Base-by-base conservation (phyloP, 1,284 basidiomycete genomes). In the Sutorius eximius region DNA sequence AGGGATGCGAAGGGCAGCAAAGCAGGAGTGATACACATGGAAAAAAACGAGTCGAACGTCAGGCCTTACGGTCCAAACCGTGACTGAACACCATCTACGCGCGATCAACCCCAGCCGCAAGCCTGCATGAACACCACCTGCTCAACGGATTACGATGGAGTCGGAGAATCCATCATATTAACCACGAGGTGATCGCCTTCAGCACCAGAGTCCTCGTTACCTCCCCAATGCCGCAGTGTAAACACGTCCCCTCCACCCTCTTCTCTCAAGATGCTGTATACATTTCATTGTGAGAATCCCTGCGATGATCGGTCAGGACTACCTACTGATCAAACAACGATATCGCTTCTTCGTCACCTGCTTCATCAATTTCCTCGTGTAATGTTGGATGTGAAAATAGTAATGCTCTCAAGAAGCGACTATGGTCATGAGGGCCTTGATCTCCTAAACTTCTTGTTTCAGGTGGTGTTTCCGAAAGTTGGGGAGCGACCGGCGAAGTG, bases 221-320 rank as follows among this genome's bases (percentile, higher is more conserved):
- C 62, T 45, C 59, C 58, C 61, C 67, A 79, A 49, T 55, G 69
- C 45, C 80, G 71, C 24, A 69, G 52, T 11, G 60, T 58, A 62
- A 84, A 85, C 16, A 83, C 75, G 66, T 85, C 80, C 1, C 65
- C 68, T 30, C 71, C 63, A 3, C 80, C 78, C 66, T 85, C 82
- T 57, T 74, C 68, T 43, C 75, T 71, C 34, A 83, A 49, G 40
- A 82, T 77, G 56, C 80, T 82, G 42, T 47, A 30, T 45, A 30
- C 18, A 27, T 42, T 45, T 46, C 36, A 6, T 29, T 24, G 51
- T 65, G 43, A 63, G 40, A 50, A 16, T 32, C 13, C 36, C 45
- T 20, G 32, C 22, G 44, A 49, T 56, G 52, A 58, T 59, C 59
- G 37, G 43, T 47, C 46, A 46, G 22, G 45, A 34, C 22, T 16